Percentiles rank a stretch among this genome's conserved stretches.
Evolutionary conservation across 2,329 filamentous ascomycete genomes (phyloP).

Genomic region (Colletotrichum australisinense): DNA sequence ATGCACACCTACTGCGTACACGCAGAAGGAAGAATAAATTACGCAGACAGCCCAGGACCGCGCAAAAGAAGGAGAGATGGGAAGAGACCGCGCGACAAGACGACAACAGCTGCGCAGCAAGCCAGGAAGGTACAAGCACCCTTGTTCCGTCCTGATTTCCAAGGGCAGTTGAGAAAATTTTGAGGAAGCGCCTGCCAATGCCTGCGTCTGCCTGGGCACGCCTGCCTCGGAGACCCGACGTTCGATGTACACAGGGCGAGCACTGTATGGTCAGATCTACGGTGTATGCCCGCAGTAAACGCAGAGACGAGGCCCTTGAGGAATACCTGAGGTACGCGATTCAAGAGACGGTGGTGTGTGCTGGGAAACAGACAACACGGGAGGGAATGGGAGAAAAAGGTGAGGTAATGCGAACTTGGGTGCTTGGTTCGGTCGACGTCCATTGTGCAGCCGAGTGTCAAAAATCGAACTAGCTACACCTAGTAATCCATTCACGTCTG

Average conservation of each 20-base stretch:
- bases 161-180: slow-evolving; percentile 21
- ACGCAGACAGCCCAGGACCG: slow-evolving; percentile 5
- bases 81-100: not conserved
- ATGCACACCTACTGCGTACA: not conserved
- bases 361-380: slow-evolving; percentile 14
- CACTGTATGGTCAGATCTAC: slow-evolving; percentile 27
- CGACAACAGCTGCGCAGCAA: not conserved
- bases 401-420: slow-evolving; percentile 33
- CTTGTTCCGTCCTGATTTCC: slow-evolving; percentile 18
- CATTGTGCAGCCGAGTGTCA: slow-evolving; percentile 28
- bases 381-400: slow-evolving; percentile 7
- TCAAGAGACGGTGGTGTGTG: slow-evolving; percentile 31
- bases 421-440: slow-evolving; percentile 32
- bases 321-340: not conserved
- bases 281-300: no score
- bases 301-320: slow-evolving; percentile 10
- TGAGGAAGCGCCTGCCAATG: slow-evolving; percentile 19
- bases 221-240: slow-evolving; percentile 11
- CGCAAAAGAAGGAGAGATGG: not conserved
- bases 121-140: slow-evolving; percentile 18
- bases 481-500: not conserved
- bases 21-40: slow-evolving; percentile 35
- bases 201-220: not conserved
- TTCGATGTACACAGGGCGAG: slow-evolving; percentile 18
- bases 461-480: slow-evolving; percentile 18